Base-by-base conservation (phyloP, 1,284 basidiomycete species). In the Coniferiporia sulphurascens region DNA sequence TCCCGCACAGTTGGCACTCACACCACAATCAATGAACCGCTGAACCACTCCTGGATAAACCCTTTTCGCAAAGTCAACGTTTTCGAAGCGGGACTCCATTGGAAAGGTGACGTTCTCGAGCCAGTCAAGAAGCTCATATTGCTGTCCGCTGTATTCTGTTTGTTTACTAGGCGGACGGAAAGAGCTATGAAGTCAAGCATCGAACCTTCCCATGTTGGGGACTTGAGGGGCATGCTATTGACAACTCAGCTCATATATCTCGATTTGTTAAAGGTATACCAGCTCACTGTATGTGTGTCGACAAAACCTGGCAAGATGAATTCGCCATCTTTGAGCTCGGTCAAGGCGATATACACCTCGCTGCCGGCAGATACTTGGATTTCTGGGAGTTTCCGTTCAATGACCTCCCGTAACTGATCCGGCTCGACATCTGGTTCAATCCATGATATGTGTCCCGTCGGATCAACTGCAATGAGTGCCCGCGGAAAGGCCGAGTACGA, bases 71-170 rank as follows among this genome's bases (percentile, higher is more conserved):
- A 93, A 94, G 0, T 76, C 71, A 1, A 79, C 62, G 68, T 96
- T 86, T n/a, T 74, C 66, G 70, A 93, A 98, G 62, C 81, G 84
- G n/a, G 82, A 75, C 72, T 98, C 96, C 68, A 85, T 85, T 0
- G 95, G 96, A 71, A 96, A 98, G 0, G 95, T 98, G 60, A 94
- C 79, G 49, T 91, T 76, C 43, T 85, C 72, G 35, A 98, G 82
- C 95, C 95, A 98, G 64, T 93, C 91, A 13, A 98, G 81, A n/a
- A 98, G 85, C 70, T 97, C 78, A 67, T 88, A 82, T 68, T 93
- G 81, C 64, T 87, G 82, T 17, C 91, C 90, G 44, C 89, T 91
- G 63, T 36, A 48, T n/a, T 21, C 45, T 56, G 45, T 55, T 50
- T 52, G 43, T 32, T 48, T 17, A 52, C 22, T 22, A 19, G 51